Evolutionary conservation across 1,139 yeast species (phyloP), one percentile per base, ranked within the genome.

Genomic region (Saccharomyces pastorianus): DNA sequence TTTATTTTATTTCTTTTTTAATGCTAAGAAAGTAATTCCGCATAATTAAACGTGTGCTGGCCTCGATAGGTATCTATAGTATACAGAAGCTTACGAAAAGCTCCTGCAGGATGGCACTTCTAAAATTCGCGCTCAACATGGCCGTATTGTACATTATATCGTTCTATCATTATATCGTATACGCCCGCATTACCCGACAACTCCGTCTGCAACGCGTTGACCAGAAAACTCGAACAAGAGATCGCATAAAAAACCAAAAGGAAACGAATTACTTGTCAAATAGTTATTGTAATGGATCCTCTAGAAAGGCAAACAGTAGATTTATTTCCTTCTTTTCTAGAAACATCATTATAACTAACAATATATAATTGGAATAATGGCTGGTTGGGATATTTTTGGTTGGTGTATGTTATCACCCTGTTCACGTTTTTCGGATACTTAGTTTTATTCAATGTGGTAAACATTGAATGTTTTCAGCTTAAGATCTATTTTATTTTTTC

Each of bases 341-440:
- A 34, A 20, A 38, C 25, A 38, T 38, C 44, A 17, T n/a, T 38
- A 38, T 38, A 50, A 41, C n/a, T 26, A 46, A n/a, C 47, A 5
- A 34, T 48, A 48, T 26, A 14, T n/a, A 32, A 31, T 27, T 32
- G 31, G 38, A 47, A 52, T 53, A 46, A 61, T 59, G 60, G 61
- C 60, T 48, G 65, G 61, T 57, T 65, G 70, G 69, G 71, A 66
- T 59, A 55, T 69, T 53, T 64, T 69, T 60, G 69, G 69, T 58
- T 67, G 71, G 71, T 65, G 67, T 66, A 64, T 60, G 68, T 63
- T 48, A 27, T 31, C 26, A 23, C 14, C 46, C 48, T 28, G 14
- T 44, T 57, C 31, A 44, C 44, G 29, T 25, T 48, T 53, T 25
- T 26, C 11, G 31, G 11, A 47, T 48, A 28, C 50, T 34, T 34